Percentiles rank a stretch among this genome's conserved stretches.
Evolutionary conservation across 1,284 basidiomycete species (phyloP).

Genomic region (Amylostereum areolatum): DNA sequence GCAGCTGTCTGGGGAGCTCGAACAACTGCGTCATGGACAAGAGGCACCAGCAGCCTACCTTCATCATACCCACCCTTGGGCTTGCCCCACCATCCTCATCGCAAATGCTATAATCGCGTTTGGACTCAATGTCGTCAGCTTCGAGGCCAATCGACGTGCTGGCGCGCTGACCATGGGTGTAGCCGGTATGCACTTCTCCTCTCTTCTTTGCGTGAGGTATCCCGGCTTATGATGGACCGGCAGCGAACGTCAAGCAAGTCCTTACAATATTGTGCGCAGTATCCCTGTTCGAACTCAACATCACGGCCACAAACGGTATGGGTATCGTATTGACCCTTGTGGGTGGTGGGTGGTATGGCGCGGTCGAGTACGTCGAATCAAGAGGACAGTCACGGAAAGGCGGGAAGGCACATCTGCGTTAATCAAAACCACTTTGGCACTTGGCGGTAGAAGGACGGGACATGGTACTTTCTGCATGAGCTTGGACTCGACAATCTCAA

Average conservation of each 20-base stretch:
- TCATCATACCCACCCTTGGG: neutral
- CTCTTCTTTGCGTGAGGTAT: slow-evolving; percentile 1
- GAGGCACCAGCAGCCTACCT: neutral
- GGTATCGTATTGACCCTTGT: slow-evolving; percentile 79
- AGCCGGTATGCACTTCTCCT: slow-evolving; percentile 49
- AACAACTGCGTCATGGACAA: slow-evolving; percentile 42
- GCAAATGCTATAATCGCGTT: slow-evolving; percentile 86
- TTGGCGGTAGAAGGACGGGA: no score
- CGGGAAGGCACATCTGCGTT: no score
- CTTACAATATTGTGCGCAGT: slow-evolving; percentile 85
- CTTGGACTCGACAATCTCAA: no score
- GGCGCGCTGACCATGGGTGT: slow-evolving; percentile 86
- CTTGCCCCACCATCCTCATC: slow-evolving; percentile 50
- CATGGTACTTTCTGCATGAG: no score
- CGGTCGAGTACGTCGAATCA: slow-evolving; percentile 53
- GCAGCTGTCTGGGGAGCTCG: slow-evolving; percentile 74
- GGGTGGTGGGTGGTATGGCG: slow-evolving; percentile 82
- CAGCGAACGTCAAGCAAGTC: slow-evolving; percentile 92
- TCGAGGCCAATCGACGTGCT: slow-evolving; percentile 86
- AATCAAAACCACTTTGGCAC: no score
- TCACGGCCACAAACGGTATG: slow-evolving; percentile 70
- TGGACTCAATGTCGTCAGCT: slow-evolving; percentile 86
- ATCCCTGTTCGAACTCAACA: slow-evolving; percentile 73
- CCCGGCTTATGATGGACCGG: slow-evolving; percentile 2
- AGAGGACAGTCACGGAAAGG: no score